Conservation (phyloP, 345 rosid species). For the Eucalyptus albens region DNA sequence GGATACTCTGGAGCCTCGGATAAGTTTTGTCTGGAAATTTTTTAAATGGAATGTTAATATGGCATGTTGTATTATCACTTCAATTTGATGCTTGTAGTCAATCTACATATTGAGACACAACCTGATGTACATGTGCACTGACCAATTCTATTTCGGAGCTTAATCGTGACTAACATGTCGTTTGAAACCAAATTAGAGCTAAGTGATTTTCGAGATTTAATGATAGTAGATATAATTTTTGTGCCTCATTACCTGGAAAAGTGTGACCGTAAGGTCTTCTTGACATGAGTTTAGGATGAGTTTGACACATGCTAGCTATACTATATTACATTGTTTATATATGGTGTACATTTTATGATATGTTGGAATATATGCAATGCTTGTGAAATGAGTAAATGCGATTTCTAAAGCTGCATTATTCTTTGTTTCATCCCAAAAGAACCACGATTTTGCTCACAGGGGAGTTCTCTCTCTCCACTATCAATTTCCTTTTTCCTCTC, state of each 20-base stretch:
- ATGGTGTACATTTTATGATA: neutral
- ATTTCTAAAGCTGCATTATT: neutral
- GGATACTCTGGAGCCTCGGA: neutral
- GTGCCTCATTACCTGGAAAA: too few relatives aligned
- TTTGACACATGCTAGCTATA: neutral
- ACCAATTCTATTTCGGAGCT: neutral
- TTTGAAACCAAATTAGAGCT: too few relatives aligned
- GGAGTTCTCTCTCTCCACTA: neutral
- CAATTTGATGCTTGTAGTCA: neutral
- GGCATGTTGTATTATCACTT: neutral
- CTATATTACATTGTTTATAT: neutral
- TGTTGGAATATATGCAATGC: neutral
- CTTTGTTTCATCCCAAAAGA: neutral
- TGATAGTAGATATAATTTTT: too few relatives aligned
- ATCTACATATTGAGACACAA: neutral
- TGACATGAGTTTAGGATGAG: too few relatives aligned
- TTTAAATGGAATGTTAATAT: neutral
- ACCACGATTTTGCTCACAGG: accelerated
- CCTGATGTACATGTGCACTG: neutral
- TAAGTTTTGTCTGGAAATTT: too few relatives aligned
- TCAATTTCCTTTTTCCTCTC: neutral
- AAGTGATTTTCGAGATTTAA: too few relatives aligned
- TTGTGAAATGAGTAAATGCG: neutral
- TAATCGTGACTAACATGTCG: accelerated
- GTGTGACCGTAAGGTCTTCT: too few relatives aligned